phyloP scores from a whole-genome alignment of 345 rosid genomes.

The Sonneratia alba region DNA sequence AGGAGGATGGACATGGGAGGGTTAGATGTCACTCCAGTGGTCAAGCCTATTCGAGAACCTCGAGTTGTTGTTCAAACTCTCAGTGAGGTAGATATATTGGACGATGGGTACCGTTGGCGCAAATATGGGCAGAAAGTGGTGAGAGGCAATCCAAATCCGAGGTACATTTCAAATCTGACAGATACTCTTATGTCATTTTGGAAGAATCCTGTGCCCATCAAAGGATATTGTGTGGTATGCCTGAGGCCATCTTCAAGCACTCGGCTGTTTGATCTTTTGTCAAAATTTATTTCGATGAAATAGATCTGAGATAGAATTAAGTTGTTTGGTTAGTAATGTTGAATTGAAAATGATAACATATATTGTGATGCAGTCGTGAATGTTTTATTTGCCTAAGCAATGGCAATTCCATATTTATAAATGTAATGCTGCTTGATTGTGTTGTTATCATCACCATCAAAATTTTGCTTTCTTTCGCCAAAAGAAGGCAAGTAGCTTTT shows the following conservation, averaged over 20 bases:
- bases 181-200: not conserved
- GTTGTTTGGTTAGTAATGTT: not conserved
- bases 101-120: conserved; percentile 99
- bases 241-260: not conserved
- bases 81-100: conserved; percentile 95
- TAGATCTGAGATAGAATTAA: not conserved
- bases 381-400: not conserved
- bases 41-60: conserved; percentile 95
- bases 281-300: not conserved
- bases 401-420: not conserved
- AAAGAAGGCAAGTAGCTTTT: not conserved
- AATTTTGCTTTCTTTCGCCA: not conserved
- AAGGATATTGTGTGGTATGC: not conserved
- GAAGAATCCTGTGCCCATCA: not conserved
- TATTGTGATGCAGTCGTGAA: not conserved
- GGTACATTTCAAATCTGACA: conserved; percentile 29
- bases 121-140: conserved; percentile 99
- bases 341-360: not conserved
- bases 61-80: conserved; percentile 96
- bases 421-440: not conserved
- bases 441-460: not conserved
- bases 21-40: conserved; percentile 72
- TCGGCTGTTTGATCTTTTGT: not conserved
- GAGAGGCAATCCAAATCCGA: conserved; percentile 95
- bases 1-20: conserved; percentile 73